Conservation (phyloP, 2,329 filamentous ascomycete genomes). For the Rasamsonia emersonii region DNA sequence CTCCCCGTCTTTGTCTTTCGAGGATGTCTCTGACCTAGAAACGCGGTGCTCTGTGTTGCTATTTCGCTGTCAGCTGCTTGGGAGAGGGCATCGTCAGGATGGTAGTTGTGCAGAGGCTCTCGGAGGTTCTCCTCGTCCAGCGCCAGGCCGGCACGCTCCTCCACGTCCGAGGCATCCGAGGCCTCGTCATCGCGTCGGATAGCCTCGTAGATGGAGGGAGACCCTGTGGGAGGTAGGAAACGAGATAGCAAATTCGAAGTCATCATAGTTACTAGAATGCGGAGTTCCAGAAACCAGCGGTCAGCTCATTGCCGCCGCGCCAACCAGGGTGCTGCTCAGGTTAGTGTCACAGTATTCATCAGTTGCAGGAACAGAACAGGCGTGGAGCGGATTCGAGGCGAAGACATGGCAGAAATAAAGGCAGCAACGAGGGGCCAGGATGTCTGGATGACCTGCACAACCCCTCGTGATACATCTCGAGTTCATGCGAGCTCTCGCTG, state of each 20-base stretch:
- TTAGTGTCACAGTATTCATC: too few species aligned
- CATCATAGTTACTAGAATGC: slow-evolving; percentile 36
- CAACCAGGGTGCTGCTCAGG: too few species aligned
- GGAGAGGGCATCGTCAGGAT: slow-evolving; percentile 48
- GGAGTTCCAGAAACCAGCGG: slow-evolving; percentile 1
- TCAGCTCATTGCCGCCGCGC: too few species aligned
- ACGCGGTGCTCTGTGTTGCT: slow-evolving; percentile 35
- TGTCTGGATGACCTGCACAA: background rate
- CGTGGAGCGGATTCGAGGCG: background rate
- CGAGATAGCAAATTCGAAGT: slow-evolving; percentile 35
- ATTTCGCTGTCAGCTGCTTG: slow-evolving; percentile 43
- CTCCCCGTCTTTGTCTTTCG: slow-evolving; percentile 14
- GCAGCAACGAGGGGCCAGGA: background rate
- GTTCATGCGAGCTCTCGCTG: background rate
- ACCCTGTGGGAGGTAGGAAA: slow-evolving; percentile 41
- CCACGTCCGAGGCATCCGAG: slow-evolving; percentile 37
- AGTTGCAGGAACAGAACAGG: background rate
- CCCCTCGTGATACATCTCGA: slow-evolving; percentile 1
- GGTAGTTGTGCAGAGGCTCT: slow-evolving; percentile 46
- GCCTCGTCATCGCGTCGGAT: slow-evolving; percentile 38
- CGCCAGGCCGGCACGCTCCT: slow-evolving; percentile 39
- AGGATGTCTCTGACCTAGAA: slow-evolving; percentile 24
- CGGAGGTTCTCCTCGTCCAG: slow-evolving; percentile 43
- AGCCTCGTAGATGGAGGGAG: slow-evolving; percentile 40
- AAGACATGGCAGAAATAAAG: background rate